Evolutionary conservation across 306 rosid species (phyloP), one percentile per base, ranked within the genome.

Genomic region (Carpinus viminea): DNA sequence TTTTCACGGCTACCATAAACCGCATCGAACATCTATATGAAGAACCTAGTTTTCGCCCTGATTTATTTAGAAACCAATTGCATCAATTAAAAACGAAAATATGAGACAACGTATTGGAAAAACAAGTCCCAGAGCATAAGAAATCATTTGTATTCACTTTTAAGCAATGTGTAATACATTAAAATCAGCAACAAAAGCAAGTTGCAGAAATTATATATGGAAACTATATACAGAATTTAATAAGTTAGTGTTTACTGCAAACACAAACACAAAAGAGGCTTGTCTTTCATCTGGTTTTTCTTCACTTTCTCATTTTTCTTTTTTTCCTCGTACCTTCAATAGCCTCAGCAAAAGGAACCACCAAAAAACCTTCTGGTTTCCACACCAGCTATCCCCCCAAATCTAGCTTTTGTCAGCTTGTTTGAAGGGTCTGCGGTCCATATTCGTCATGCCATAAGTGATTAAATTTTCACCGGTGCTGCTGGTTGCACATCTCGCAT

Each of bases 401-500:
- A 64, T 70, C 50, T 21, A 21, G 38, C 41, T 47, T 34, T 45
- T 45, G 36, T 7, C 9, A 2, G 34, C 17, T 24, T 9, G 54
- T 24, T 70, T 41, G 18, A 46, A 55, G 34, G 54, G 36, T 43
- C 45, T 64, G 17, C 43, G 11, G 5, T 34, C 70, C 47, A 64
- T 15, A n/a, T 16, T 62, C 15, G 21, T 64, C 41, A 15, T 28
- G 45, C 45, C 7, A 41, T 41, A 41, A 5, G 45, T 41, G 45
- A 41, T 16, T 17, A 64, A 75, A 38, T 56, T 56, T 80, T 83
- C 85, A 83, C 64, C 82, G 68, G 20, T 83, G 86, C 52, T n/a
- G 82, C 28, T 71, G 85, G 68, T 80, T 68, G 87, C 91, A 87
- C 68, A 87, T 75, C 73, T 82, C 85, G 41, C 88, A 87, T 12